A percentile compares a stretch with the other conserved stretches of the same genome.
phyloP scores from a whole-genome alignment of 2,329 filamentous ascomycete species.

The Microsporum audouinii region DNA sequence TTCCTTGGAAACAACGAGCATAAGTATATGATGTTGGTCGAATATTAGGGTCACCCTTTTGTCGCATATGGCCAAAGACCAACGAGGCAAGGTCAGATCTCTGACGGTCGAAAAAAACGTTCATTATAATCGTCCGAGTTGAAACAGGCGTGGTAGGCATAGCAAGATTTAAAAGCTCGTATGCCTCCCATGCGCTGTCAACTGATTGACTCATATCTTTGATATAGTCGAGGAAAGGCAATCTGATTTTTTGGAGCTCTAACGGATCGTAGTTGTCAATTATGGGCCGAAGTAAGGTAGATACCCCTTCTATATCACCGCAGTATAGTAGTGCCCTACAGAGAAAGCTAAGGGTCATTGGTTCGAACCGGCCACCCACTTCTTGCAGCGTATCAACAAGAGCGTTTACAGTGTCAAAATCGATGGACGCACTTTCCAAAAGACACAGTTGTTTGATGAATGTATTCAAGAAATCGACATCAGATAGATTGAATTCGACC shows the following conservation, averaged over 20 bases:
- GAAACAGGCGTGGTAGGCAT: conserved; percentile 54
- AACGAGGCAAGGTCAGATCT: conserved; percentile 75
- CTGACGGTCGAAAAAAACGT: conserved; percentile 63
- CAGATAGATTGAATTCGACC: conserved; percentile 44
- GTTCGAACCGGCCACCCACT: conserved; percentile 55
- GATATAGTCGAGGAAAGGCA: conserved; percentile 57
- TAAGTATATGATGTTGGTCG: conserved; percentile 67
- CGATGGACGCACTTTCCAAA: conserved; percentile 61
- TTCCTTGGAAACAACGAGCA: conserved; percentile 61
- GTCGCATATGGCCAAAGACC: conserved; percentile 90
- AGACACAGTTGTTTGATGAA: conserved; percentile 38
- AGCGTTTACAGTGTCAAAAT: conserved; percentile 61
- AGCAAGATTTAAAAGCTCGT: conserved; percentile 46
- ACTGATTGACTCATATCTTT: conserved; percentile 48
- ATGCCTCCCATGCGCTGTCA: conserved; percentile 50
- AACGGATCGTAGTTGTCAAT: conserved; percentile 30
- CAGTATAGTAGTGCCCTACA: conserved; percentile 61
- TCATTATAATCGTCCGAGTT: conserved; percentile 63
- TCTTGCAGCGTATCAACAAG: conserved; percentile 63
- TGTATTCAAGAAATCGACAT: conserved; percentile 57
- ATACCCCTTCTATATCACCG: conserved; percentile 66
- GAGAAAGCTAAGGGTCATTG: conserved; percentile 63
- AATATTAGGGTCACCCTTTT: conserved; percentile 50
- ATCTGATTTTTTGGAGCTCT: conserved; percentile 56
- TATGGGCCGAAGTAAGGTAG: conserved; percentile 68